phyloP scores from a whole-genome alignment of 768 basidiomycete species.

The Naganishia vishniacii region DNA sequence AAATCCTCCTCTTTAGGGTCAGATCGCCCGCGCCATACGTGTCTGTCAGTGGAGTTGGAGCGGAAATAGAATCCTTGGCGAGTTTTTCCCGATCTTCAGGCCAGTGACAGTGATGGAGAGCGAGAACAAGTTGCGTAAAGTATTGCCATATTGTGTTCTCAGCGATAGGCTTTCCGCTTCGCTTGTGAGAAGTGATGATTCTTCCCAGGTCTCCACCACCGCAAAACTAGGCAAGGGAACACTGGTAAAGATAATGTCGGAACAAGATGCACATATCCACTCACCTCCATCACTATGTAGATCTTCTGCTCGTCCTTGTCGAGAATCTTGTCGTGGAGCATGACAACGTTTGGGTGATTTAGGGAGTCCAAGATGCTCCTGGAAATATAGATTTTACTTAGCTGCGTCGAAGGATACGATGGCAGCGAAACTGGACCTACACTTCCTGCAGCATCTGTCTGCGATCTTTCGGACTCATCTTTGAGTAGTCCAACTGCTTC shows the following conservation, averaged over 20 bases:
- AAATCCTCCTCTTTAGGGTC: conserved; percentile 9
- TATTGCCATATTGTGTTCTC: conserved; percentile 96
- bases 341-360: conserved; percentile 91
- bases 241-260: not conserved
- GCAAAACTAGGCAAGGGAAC: conserved; percentile 59
- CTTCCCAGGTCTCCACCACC: conserved; percentile 89
- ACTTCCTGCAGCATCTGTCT: conserved; percentile 98
- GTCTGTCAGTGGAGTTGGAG: not conserved
- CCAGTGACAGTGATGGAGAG: conserved; percentile 87
- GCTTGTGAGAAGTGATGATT: conserved; percentile 62
- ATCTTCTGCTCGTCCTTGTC: conserved; percentile 85
- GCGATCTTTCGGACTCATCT: conserved; percentile 90
- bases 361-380: conserved; percentile 96
- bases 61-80: conserved; percentile 5
- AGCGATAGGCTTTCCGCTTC: conserved; percentile 61
- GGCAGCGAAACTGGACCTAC: too few species aligned
- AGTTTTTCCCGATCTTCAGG: conserved; percentile 54
- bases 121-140: conserved; percentile 84
- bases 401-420: too few species aligned
- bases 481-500: conserved; percentile 95
- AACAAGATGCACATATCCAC: conserved; percentile 16
- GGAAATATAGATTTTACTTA: too few species aligned
- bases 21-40: conserved; percentile 1
- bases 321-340: conserved; percentile 56
- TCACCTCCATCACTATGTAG: conserved; percentile 90